Conservation (phyloP, 2,329 filamentous ascomycete species). For the Ophiostoma sp. region DNA sequence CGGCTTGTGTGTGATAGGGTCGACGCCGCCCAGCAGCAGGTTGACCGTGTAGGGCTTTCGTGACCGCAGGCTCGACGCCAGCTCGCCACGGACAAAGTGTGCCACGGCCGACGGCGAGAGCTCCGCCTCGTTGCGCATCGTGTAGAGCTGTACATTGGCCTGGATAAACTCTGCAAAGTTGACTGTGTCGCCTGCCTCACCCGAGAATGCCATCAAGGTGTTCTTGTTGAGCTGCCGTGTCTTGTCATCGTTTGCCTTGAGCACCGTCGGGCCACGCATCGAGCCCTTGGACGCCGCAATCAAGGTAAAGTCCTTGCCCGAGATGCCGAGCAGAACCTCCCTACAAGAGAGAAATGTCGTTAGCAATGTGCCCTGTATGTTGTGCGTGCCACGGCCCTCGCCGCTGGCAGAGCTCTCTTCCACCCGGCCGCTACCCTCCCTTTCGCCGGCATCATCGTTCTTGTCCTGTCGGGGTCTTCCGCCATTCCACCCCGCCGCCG, state of each 20-base stretch:
- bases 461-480: not conserved
- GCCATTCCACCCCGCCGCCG: not conserved
- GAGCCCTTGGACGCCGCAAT: slow-evolving; percentile 95
- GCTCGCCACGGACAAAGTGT: slow-evolving; percentile 88
- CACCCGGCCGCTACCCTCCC: not conserved
- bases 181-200: slow-evolving; percentile 95
- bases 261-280: slow-evolving; percentile 93
- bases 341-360: slow-evolving; percentile 41
- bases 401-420: not conserved
- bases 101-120: slow-evolving; percentile 84
- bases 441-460: not conserved
- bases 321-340: slow-evolving; percentile 97
- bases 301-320: slow-evolving; percentile 98
- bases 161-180: slow-evolving; percentile 99
- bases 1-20: slow-evolving; percentile 85
- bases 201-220: slow-evolving; percentile 90
- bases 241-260: slow-evolving; percentile 96
- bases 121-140: slow-evolving; percentile 94
- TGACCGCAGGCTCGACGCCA: slow-evolving; percentile 84
- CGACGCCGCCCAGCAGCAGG: slow-evolving; percentile 86
- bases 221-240: slow-evolving; percentile 87
- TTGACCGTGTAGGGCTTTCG: slow-evolving; percentile 96
- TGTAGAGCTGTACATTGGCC: slow-evolving; percentile 96
- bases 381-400: too few relatives aligned
- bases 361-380: not conserved